These are phyloP conservation scores for Piloderma croceum DNA, from an alignment of 768 basidiomycete genomes.

Conservation along the genomic window DNA sequence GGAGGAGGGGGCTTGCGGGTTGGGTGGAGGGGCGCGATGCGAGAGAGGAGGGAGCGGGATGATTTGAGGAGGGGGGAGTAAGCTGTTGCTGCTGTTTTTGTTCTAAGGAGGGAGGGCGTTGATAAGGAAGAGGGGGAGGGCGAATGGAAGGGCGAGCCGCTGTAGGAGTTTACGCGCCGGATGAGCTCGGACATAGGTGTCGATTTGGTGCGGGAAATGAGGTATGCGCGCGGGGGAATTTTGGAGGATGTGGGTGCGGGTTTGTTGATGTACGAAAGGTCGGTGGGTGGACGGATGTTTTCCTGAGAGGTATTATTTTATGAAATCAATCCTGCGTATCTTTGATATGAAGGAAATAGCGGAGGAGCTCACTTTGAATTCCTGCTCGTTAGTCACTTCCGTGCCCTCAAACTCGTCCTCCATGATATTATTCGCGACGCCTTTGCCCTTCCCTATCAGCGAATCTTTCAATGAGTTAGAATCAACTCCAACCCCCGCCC, in stretches of 20 bases:
- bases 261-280: constrained; percentile 4
- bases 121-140: constrained; percentile 19
- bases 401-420: not conserved
- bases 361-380: not conserved
- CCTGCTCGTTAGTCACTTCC: not conserved
- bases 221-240: constrained; percentile 25
- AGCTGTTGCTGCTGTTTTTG: constrained; percentile 26
- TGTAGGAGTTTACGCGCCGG: constrained; percentile 60
- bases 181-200: constrained; percentile 75
- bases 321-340: not conserved
- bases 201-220: constrained; percentile 44
- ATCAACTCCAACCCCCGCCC: not conserved
- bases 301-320: constrained; percentile 8
- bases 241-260: constrained; percentile 7
- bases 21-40: constrained; percentile 72
- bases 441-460: too few species aligned
- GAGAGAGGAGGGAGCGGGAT: constrained; percentile 54
- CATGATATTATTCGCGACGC: too few species aligned
- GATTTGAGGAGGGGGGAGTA: constrained; percentile 66
- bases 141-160: constrained; percentile 52
- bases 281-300: constrained; percentile 1
- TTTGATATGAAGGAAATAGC: not conserved
- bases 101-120: constrained; percentile 9
- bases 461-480: not conserved
- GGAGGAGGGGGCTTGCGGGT: constrained; percentile 72